Evolutionary conservation across 1,284 basidiomycete genomes (phyloP).

Genomic region (Tetrapyrgos nigripes): DNA sequence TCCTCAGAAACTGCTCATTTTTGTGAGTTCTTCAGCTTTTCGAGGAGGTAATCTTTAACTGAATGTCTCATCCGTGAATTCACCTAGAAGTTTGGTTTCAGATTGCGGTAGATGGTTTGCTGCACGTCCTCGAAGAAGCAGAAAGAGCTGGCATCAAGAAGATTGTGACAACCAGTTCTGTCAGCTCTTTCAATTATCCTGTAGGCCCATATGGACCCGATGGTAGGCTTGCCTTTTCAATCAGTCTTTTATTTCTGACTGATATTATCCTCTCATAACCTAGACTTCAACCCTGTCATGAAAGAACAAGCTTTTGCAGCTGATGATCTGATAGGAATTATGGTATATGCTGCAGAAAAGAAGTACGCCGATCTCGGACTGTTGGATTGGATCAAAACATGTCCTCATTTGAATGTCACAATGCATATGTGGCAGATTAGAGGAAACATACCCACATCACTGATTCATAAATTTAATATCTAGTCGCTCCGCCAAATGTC

Average conservation of each 20-base stretch:
- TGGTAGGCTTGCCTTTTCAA: slow-evolving; percentile 8
- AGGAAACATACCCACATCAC: background rate
- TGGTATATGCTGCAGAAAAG: slow-evolving; percentile 25
- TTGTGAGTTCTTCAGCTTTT: no score
- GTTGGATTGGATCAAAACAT: slow-evolving; percentile 23
- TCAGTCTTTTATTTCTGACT: background rate
- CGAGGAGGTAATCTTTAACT: slow-evolving; percentile 9
- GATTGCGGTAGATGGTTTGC: slow-evolving; percentile 5
- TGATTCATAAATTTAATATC: no score
- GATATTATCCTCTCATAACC: background rate
- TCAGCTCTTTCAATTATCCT: no score
- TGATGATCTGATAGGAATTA: slow-evolving; percentile 11
- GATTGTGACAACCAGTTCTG: no score
- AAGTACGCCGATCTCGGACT: slow-evolving; percentile 26
- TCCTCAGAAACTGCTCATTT: no score
- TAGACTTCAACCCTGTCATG: slow-evolving; percentile 26
- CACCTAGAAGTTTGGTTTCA: background rate
- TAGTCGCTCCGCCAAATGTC: slow-evolving; percentile 34
- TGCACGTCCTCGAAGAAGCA: slow-evolving; percentile 10
- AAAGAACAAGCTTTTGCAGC: slow-evolving; percentile 17
- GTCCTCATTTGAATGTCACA: slow-evolving; percentile 28
- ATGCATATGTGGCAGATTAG: slow-evolving; percentile 25
- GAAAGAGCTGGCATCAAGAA: slow-evolving; percentile 1
- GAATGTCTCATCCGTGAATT: no score
- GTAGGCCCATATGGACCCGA: no score